Evolutionary conservation across 2,329 filamentous ascomycete species (phyloP), one percentile per base, ranked within the genome.

Genomic region (Colletotrichum sp.): DNA sequence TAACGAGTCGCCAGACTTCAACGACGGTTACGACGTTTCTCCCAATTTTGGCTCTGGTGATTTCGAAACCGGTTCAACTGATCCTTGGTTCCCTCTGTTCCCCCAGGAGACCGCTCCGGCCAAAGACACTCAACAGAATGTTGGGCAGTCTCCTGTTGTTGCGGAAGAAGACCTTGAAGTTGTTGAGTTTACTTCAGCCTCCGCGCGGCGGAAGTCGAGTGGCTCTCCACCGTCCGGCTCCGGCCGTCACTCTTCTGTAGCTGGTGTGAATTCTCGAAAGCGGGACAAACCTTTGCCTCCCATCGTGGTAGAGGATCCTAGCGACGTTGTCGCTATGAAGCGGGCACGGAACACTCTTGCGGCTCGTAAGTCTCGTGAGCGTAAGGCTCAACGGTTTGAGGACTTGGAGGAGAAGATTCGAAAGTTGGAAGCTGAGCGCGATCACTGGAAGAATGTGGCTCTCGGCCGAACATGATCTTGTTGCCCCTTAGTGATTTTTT

Each of bases 261-360:
- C 93, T 79, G 95, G 95, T 77, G 92, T 98, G 71, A 91, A 87
- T 82, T 87, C 94, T 80, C 94, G 95, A 79, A 93, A 94, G 83
- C 94, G 95, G 78, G 93, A 95, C 82, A 96, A 96, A 89, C 93
- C 94, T 78, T 88, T 98, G 71, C 93, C 94, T 78, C 93, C 93
- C 8, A 96, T 98, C 83, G 87, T 94, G 77, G 91, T 96, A 49
- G 91, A 93, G 32, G 95, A 98, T 80, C 91, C 93, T 1, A 87
- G 80, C 57, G 96, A 98, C 81, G 91, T 90, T 12, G 84, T 94
- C n/a, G 95, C 95, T 25, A 91, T 96, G 89, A 98, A 98, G 92
- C 95, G 96, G 84, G 96, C 96, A 67, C 94, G 96, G 79, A 99
- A 98, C 85, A 77, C 74, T 98, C 96, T 98, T 84, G 96, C 96